Evolutionary conservation across 768 basidiomycete species (phyloP).

Genomic region (Dentipellis fragilis): DNA sequence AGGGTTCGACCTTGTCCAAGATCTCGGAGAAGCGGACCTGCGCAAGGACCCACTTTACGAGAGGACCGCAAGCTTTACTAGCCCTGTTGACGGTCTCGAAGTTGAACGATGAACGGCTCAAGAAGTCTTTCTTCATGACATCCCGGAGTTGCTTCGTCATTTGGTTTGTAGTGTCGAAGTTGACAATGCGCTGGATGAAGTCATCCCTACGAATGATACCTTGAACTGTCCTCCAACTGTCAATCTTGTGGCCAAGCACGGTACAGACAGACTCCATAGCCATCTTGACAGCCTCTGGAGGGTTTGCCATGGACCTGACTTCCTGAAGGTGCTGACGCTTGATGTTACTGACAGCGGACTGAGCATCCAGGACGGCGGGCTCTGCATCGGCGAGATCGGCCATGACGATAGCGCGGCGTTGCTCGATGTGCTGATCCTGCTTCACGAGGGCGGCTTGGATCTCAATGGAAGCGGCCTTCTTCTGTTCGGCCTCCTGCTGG

Average conservation of each 20-base stretch:
- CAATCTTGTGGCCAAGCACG: conserved; percentile 91
- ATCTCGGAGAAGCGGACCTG: conserved; percentile 97
- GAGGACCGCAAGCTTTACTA: conserved; percentile 92
- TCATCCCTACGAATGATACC: conserved; percentile 93
- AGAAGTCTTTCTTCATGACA: conserved; percentile 85
- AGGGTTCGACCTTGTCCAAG: conserved; percentile 90
- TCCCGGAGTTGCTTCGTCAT: conserved; percentile 89
- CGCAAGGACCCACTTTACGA: conserved; percentile 96
- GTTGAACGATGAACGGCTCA: conserved; percentile 84
- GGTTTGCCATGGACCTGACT: conserved; percentile 96
- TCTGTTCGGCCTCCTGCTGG: conserved; percentile 97
- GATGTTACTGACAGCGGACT: conserved; percentile 94
- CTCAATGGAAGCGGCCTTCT: conserved; percentile 92
- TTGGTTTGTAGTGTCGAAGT: conserved; percentile 84
- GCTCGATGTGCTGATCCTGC: conserved; percentile 83
- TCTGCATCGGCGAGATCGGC: conserved; percentile 95
- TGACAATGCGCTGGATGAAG: conserved; percentile 92
- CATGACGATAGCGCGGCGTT: conserved; percentile 83
- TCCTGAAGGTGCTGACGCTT: conserved; percentile 93
- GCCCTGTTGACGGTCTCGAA: conserved; percentile 94
- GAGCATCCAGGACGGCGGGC: conserved; percentile 91
- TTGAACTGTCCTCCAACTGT: conserved; percentile 94
- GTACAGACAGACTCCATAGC: conserved; percentile 99
- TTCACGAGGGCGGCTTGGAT: conserved; percentile 90
- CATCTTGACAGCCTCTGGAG: conserved; percentile 93